These are phyloP conservation scores for Talaromyces atroroseus DNA, from an alignment of 2,329 filamentous ascomycete species.

Conservation along the genomic window DNA sequence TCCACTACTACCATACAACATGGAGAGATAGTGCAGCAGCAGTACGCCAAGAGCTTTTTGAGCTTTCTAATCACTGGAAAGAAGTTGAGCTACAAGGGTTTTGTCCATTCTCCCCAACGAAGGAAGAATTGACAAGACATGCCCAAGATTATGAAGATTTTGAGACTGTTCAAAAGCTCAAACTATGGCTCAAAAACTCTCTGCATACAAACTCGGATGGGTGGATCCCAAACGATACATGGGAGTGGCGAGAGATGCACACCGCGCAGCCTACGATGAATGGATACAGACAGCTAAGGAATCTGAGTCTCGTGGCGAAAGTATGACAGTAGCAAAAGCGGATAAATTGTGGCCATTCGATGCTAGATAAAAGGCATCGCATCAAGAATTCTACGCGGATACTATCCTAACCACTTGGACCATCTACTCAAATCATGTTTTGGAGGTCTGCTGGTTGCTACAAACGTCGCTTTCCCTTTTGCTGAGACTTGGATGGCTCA, in stretches of 20 bases:
- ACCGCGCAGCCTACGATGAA: constrained; percentile 24
- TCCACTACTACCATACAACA: constrained; percentile 26
- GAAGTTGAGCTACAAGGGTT: too few relatives aligned
- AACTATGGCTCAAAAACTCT: constrained; percentile 22
- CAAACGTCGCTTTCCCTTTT: too few relatives aligned
- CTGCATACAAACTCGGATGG: constrained; percentile 29
- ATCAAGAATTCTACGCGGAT: too few relatives aligned
- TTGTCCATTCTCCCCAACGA: too few relatives aligned
- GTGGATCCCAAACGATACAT: constrained; percentile 27
- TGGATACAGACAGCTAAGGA: constrained; percentile 27
- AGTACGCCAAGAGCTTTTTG: constrained; percentile 27
- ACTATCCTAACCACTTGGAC: too few relatives aligned
- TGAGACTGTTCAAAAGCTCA: constrained; percentile 23
- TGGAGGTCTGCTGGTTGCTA: too few relatives aligned
- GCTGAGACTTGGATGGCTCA: constrained; percentile 10
- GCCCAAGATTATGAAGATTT: constrained; percentile 27
- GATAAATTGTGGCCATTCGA: constrained; percentile 26
- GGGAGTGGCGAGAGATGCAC: constrained; percentile 21
- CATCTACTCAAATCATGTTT: too few relatives aligned
- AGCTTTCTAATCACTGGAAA: constrained; percentile 16
- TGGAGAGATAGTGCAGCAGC: constrained; percentile 25
- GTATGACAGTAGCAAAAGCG: constrained; percentile 22
- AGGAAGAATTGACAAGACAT: not conserved
- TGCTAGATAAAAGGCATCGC: constrained; percentile 16
- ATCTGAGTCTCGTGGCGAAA: constrained; percentile 18